These are phyloP conservation scores for Annulohypoxylon maeteangense DNA, from an alignment of 495 filamentous ascomycete genomes.

Conservation along the genomic window DNA sequence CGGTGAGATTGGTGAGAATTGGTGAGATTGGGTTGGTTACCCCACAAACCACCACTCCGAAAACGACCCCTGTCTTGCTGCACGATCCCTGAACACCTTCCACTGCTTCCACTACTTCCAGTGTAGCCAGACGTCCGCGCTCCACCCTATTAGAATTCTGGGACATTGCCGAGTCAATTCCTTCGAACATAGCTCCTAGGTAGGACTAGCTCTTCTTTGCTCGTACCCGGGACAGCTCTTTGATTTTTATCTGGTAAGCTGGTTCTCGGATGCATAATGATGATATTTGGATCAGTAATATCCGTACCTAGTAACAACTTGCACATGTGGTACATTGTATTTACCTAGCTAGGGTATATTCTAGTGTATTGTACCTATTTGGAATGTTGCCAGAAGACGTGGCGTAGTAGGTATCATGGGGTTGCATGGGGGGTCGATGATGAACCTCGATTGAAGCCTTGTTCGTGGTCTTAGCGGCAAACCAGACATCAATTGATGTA, in stretches of 20 bases:
- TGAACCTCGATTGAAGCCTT: background rate
- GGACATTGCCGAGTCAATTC: slow-evolving; percentile 11
- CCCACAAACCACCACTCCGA: slow-evolving; percentile 41
- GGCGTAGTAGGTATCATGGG: background rate
- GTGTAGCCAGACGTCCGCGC: background rate
- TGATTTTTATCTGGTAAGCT: background rate
- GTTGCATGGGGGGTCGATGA: background rate
- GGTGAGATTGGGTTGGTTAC: slow-evolving; percentile 44
- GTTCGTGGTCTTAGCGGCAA: background rate
- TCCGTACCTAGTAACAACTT: background rate
- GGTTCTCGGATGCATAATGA: background rate
- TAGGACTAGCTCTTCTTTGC: slow-evolving; percentile 4
- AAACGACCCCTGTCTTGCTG: slow-evolving; percentile 20
- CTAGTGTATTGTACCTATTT: background rate
- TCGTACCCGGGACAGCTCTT: background rate
- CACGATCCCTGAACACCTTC: slow-evolving; percentile 28
- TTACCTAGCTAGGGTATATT: background rate
- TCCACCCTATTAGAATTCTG: slow-evolving; percentile 3
- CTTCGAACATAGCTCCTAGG: background rate
- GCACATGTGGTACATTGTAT: background rate
- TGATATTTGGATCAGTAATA: background rate
- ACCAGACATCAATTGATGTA: background rate
- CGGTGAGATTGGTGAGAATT: slow-evolving; percentile 28
- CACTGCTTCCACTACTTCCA: background rate
- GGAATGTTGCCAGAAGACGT: background rate